phyloP scores from a whole-genome alignment of 345 rosid genomes.

The Ceriops decandra region DNA sequence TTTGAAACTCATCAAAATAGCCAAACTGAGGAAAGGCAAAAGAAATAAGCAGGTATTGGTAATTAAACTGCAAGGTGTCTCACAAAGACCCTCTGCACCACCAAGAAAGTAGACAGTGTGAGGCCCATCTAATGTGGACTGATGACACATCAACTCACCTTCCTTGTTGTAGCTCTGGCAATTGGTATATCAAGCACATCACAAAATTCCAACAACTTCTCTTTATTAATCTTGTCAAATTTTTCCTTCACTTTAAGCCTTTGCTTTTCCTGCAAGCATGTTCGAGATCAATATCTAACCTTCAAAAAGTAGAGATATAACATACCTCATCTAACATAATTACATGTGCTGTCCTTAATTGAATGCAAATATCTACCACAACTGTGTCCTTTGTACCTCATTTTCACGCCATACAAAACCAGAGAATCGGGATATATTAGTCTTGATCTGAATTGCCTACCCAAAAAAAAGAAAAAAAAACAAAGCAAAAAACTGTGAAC shows the following conservation, averaged over 20 bases:
- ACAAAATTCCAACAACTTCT: constrained; percentile 73
- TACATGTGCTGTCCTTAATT: no score
- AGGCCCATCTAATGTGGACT: background rate
- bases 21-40: background rate
- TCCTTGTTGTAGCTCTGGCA: constrained; percentile 57
- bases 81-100: no score
- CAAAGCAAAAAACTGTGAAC: constrained; percentile 23
- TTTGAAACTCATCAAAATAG: constrained; percentile 4
- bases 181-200: constrained; percentile 71
- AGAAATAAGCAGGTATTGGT: no score
- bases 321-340: no score
- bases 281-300: background rate
- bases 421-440: constrained; percentile 76
- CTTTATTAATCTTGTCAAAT: constrained; percentile 79
- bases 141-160: constrained; percentile 44
- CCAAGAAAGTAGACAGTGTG: no score
- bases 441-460: constrained; percentile 85
- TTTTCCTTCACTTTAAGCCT: constrained; percentile 73
- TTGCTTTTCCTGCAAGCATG: constrained; percentile 64
- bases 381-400: constrained; percentile 47
- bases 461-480: constrained; percentile 25
- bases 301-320: no score
- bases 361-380: constrained; percentile 3
- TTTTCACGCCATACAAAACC: constrained; percentile 86
- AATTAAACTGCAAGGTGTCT: no score